Evolutionary conservation across 768 basidiomycete genomes (phyloP), one percentile per base, ranked within the genome.

Genomic region (Leccinum aurantiacum): DNA sequence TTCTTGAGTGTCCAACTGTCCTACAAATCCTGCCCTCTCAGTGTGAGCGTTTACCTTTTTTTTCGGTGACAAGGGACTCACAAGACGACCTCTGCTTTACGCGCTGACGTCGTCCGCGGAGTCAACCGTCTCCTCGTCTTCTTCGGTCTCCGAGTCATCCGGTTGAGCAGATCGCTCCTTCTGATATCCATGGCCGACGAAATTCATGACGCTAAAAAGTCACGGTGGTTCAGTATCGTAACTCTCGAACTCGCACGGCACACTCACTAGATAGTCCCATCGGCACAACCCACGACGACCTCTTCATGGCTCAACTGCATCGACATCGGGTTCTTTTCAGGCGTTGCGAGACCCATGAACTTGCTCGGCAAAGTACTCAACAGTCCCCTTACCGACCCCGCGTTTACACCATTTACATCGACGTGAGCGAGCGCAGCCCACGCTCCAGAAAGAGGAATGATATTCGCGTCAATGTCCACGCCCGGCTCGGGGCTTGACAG

Each of bases 241-340:
- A 9, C 47, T 48, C 33, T 17, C 55, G 44, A 22, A 31, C 38
- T 38, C 55, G 1, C 4, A 13, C 3, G 9, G 46, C 4, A 53
- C 14, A 79, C 91, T 76, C 63, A 94, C 91, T 94, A 94, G 65
- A 94, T 94, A 3, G 90, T 92, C 14, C 92, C 92, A 73, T 94
- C 92, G 27, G 91, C 91, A 78, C 92, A 94, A 0, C 92, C 92
- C 29, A 95, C 90, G 17, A 94, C 92, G 1, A 95, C 89, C 69
- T 94, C 91, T 68, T 95, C 93, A 65, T 93, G 90, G 65, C 89
- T 93, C 66, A 95, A 72, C 63, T 92, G 91, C 87, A 96, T 90
- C 62, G 90, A 90, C 93, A 94, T 94, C 8, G 93, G 94, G 66
- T 95, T 94, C 82, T 94, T 92, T 74, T 90, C 93, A 2, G 94